Conservation (phyloP, 129 eudicot genomes). For the Calendula officinalis region DNA sequence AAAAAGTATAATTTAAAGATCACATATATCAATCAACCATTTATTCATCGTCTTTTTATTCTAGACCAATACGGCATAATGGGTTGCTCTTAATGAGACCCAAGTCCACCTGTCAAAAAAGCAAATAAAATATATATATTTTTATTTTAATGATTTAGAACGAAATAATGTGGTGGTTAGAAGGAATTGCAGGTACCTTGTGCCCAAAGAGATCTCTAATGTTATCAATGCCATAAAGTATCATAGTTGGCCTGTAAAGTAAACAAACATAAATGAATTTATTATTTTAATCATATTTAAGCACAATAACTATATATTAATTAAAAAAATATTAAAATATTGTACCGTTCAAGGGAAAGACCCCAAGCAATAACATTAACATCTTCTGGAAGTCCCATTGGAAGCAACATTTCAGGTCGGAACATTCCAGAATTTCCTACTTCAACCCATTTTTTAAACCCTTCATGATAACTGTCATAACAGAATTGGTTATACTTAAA, state of each 20-base stretch:
- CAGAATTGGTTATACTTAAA: neutral
- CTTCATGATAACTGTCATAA: constrained; percentile 80
- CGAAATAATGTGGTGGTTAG: neutral
- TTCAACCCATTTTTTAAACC: constrained; percentile 92
- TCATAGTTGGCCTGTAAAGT: constrained; percentile 74
- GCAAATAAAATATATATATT: neutral
- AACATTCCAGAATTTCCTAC: constrained; percentile 99
- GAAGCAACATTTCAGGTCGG: constrained; percentile 97
- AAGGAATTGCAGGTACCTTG: constrained; percentile 52
- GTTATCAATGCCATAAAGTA: constrained; percentile 86
- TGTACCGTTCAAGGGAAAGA: constrained; percentile 78
- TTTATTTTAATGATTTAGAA: neutral
- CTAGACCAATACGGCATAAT: constrained; percentile 63
- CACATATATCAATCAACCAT: neutral
- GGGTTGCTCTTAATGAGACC: constrained; percentile 83
- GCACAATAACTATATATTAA: neutral
- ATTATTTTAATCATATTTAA: neutral
- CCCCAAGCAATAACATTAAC: constrained; percentile 98
- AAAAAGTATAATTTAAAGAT: neutral
- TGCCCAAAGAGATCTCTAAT: constrained; percentile 98
- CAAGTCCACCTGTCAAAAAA: constrained; percentile 74
- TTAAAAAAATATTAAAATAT: neutral
- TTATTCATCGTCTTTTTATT: constrained; percentile 4
- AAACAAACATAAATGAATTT: constrained; percentile 10
- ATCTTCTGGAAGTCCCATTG: constrained; percentile 97